Percentiles rank a stretch among this genome's conserved stretches.
Conservation (phyloP, 208 protist genomes). For the Acanthamoeba lenticulata region DNA sequence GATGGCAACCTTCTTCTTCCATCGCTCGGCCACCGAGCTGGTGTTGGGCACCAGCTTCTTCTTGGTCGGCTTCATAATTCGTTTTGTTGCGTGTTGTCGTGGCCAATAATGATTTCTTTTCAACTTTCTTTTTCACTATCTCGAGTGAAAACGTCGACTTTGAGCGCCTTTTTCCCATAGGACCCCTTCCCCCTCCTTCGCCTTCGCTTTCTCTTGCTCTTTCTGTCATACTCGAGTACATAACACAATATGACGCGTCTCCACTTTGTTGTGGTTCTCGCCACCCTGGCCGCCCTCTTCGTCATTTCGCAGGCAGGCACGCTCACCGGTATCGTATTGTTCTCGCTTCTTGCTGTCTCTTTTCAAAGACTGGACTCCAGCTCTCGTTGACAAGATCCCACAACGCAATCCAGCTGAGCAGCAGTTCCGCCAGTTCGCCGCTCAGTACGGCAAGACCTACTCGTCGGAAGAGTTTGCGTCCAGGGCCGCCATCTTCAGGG, state of each 20-base stretch:
- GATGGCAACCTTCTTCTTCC: neutral
- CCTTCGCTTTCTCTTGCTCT: no score
- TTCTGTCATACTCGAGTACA: neutral
- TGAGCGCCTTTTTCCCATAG: neutral
- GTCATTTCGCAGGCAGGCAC: neutral
- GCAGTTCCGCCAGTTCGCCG: slow-evolving; percentile 29
- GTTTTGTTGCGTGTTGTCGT: no score
- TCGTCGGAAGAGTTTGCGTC: neutral
- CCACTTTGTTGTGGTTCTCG: neutral
- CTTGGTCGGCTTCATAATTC: slow-evolving; percentile 47
- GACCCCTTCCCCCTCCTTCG: neutral
- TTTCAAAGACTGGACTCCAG: no score
- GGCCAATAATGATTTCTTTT: no score
- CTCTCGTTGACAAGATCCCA: no score
- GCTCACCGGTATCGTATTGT: neutral
- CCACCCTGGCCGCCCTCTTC: neutral
- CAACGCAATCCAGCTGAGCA: neutral
- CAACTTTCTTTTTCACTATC: no score
- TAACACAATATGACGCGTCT: neutral
- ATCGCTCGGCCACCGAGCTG: neutral
- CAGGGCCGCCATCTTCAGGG: slow-evolving; percentile 53
- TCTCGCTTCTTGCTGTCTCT: neutral
- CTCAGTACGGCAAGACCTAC: slow-evolving; percentile 28
- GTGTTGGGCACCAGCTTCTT: slow-evolving; percentile 51
- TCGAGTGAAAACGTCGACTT: neutral